phyloP scores from a whole-genome alignment of 176 grass and related monocot species.

The Hordeum vulgare region MorexV3_pseudomolecules_assembly NC_058518.1:360813213-360813712 shows the following conservation, averaged over 20 bases:
- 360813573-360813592: slow-evolving; percentile 8
- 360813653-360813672: background rate
- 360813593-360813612: background rate
- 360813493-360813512: no score
- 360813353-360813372: slow-evolving; percentile 12
- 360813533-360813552: background rate
- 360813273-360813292: background rate
- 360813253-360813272: background rate
- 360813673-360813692: background rate
- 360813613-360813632: background rate
- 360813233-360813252: no score
- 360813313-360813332: background rate
- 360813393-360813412: background rate
- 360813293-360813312: background rate
- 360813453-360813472: background rate
- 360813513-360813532: no score
- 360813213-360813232: no score
- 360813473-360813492: background rate
- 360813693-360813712: background rate
- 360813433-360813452: background rate
- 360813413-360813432: background rate
- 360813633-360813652: background rate
- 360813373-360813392: slow-evolving; percentile 8
- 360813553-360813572: background rate
- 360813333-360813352: background rate